phyloP scores from a whole-genome alignment of 2,329 filamentous ascomycete genomes.

The Epicoccum nigrum region DNA sequence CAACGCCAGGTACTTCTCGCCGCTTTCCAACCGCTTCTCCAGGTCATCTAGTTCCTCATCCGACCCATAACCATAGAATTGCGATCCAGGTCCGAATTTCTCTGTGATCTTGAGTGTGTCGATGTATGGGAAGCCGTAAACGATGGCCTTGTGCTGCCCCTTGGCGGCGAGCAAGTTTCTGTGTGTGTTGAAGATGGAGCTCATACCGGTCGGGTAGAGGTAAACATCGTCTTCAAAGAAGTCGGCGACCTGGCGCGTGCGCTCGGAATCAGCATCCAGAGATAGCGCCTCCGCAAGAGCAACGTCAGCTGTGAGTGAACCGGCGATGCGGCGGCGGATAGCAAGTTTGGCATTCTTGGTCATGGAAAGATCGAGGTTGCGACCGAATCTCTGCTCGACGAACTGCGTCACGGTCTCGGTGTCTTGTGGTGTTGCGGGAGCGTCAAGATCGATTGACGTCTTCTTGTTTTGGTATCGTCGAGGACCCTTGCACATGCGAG shows the following conservation, averaged over 20 bases:
- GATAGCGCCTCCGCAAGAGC: constrained; percentile 67
- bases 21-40: constrained; percentile 70
- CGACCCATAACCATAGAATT: constrained; percentile 86
- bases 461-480: constrained; percentile 75
- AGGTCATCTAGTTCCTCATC: constrained; percentile 82
- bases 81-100: constrained; percentile 88
- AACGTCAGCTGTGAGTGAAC: constrained; percentile 75
- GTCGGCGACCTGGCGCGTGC: constrained; percentile 58
- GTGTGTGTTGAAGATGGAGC: constrained; percentile 89
- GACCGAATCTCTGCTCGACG: constrained; percentile 90
- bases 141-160: constrained; percentile 75
- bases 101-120: constrained; percentile 94
- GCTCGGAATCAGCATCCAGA: constrained; percentile 52
- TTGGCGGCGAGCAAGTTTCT: constrained; percentile 71
- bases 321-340: constrained; percentile 85
- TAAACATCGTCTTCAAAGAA: constrained; percentile 88
- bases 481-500: constrained; percentile 69
- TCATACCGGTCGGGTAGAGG: constrained; percentile 90
- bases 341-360: constrained; percentile 84
- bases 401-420: constrained; percentile 63
- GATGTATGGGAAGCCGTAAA: constrained; percentile 96
- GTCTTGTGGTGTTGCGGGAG: constrained; percentile 20
- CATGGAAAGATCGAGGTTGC: constrained; percentile 82
- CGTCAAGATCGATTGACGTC: constrained; percentile 54
- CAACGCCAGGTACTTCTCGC: constrained; percentile 79